These are phyloP conservation scores for Pelargonium fulgidum DNA, from an alignment of 441 rosid species.

Conservation along the genomic window DNA sequence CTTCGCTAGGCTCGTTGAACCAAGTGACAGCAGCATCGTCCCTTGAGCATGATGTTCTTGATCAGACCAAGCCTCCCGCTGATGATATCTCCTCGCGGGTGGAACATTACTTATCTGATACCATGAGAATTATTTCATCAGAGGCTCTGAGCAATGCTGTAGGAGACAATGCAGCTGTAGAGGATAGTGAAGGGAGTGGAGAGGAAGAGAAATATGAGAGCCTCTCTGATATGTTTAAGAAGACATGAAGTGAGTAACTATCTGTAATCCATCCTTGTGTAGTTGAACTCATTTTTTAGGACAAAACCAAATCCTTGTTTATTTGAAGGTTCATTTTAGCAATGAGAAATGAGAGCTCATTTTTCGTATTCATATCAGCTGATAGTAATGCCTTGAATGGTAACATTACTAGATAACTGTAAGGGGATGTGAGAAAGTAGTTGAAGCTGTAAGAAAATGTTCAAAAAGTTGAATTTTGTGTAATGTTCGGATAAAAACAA, in stretches of 20 bases:
- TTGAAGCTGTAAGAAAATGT: too few species aligned
- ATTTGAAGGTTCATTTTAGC: not conserved
- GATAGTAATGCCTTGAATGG: too few species aligned
- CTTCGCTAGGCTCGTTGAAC: slow-evolving; percentile 57
- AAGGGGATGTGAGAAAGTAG: too few species aligned
- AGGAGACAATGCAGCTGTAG: slow-evolving; percentile 30
- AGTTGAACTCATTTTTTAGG: not conserved
- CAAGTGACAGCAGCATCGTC: slow-evolving; percentile 39
- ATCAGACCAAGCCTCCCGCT: slow-evolving; percentile 27
- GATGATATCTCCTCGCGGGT: slow-evolving; percentile 43
- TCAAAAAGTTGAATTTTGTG: too few species aligned
- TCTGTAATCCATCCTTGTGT: not conserved
- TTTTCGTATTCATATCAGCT: too few species aligned
- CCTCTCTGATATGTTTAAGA: slow-evolving; percentile 51
- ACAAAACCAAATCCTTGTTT: not conserved
- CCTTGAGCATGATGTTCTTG: slow-evolving; percentile 41
- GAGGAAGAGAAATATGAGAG: slow-evolving; percentile 46
- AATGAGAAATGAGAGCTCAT: slow-evolving; percentile 4
- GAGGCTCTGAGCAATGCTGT: slow-evolving; percentile 35
- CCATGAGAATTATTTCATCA: slow-evolving; percentile 30
- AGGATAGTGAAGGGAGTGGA: not conserved
- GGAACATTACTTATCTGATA: slow-evolving; percentile 53
- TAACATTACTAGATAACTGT: too few species aligned
- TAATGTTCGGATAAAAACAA: too few species aligned
- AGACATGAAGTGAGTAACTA: slow-evolving; percentile 27